Base-by-base conservation (phyloP, 2,329 filamentous ascomycete genomes). In the Pseudonectria buxi region DNA sequence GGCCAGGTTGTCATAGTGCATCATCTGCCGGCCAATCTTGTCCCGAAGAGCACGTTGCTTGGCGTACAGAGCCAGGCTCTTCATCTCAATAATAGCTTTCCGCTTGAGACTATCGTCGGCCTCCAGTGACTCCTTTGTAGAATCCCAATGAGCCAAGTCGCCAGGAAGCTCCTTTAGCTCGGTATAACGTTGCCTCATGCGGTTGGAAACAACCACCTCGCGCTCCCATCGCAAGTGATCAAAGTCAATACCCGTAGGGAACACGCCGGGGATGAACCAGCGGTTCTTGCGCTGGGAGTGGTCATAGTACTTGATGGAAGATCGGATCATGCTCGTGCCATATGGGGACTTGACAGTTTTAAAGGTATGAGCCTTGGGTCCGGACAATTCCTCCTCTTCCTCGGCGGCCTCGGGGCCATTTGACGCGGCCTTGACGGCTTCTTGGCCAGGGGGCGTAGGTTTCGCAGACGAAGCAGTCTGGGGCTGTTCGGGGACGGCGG, bases 31-130 rank as follows among this genome's bases (percentile, higher is more conserved):
- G 36, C 87, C 85, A 45, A 98, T 83, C 58, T 84, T 84, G 50
- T 92, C 86, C 38, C 94, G 83, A 50, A 98, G 69, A 9, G 82
- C 76, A 32, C 85, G 81, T 59, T 98, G 92, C 62, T 94, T 94
- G 1, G 85, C 81, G 34, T 95, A 81, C n/a, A 95, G 66, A 32
- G 80, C 81, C 25, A 96, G 72, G 56, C 86, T 85, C 71, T 95
- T 96, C 69, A 94, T 87, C 66, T 98, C 92, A 39, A 98, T 95
- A 47, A 95, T 72, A 15, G 89, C 86, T 59, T 90, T 89, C 34
- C 88, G 67, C 67, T 95, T 96, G 32, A 94, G 65, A 1, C 80
- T 78, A 48, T 94, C 86, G 48, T 95, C 87, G 14, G 82, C 74
- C 15, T 81, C 77, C 2, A 75, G 72, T 55, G 46, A 57, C 18